Conservation (phyloP, 2,329 filamentous ascomycete species). For the Didymellaceae sp. region DNA sequence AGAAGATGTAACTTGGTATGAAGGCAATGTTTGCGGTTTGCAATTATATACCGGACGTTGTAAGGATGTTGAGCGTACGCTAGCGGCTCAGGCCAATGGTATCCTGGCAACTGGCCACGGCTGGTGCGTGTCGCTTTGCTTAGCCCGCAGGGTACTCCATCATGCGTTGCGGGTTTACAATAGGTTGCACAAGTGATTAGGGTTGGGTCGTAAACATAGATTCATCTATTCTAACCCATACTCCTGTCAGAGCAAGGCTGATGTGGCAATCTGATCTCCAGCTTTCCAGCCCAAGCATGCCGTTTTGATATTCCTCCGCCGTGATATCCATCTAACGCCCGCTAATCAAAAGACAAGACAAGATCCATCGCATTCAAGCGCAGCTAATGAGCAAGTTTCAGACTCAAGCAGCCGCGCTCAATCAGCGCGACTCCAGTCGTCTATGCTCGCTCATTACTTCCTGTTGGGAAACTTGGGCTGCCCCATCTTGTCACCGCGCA, state of each 20-base stretch:
- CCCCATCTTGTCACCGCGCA: constrained; percentile 85
- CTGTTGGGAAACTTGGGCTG: constrained; percentile 82
- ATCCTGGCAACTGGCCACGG: background rate
- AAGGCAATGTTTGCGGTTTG: background rate
- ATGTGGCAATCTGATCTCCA: constrained; percentile 14
- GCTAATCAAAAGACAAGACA: constrained; percentile 31
- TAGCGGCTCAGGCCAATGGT: constrained; percentile 8
- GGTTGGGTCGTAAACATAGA: constrained; percentile 18
- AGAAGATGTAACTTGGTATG: background rate
- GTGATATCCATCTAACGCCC: constrained; percentile 38
- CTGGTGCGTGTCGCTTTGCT: background rate
- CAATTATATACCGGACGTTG: background rate
- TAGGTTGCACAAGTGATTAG: too few relatives aligned
- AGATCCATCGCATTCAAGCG: constrained; percentile 12
- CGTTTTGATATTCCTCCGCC: constrained; percentile 22
- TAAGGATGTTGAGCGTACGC: background rate
- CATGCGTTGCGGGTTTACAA: too few relatives aligned
- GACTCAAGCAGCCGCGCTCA: constrained; percentile 2
- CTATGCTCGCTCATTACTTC: constrained; percentile 50
- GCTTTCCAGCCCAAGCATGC: constrained; percentile 6
- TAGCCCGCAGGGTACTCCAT: background rate
- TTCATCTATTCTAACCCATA: constrained; percentile 14
- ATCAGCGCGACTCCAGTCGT: constrained; percentile 1
- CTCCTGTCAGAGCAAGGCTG: constrained; percentile 12
- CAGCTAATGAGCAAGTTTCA: background rate